Conservation (phyloP, 2,329 filamentous ascomycete species). For the Exophiala phaeomuriformis region DNA sequence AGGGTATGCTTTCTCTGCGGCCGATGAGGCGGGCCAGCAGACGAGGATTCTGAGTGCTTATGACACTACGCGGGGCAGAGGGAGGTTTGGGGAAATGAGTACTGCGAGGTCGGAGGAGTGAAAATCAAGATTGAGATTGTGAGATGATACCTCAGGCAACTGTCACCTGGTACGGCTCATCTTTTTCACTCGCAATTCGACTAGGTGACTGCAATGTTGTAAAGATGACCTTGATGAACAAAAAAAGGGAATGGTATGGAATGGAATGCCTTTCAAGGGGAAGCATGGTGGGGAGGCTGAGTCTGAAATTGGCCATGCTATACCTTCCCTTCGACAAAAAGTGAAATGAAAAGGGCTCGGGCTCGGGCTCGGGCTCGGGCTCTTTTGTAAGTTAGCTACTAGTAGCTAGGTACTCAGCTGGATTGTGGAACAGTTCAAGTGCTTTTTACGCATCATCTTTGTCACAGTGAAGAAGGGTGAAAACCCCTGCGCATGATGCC, state of each 20-base stretch:
- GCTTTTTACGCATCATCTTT: too few species aligned
- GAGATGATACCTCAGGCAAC: too few species aligned
- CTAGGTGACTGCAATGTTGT: not conserved
- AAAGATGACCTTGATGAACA: too few species aligned
- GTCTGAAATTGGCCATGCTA: too few species aligned
- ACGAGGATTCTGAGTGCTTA: constrained; percentile 93
- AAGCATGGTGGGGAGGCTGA: not conserved
- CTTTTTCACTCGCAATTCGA: not conserved
- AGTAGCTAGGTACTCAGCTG: too few species aligned
- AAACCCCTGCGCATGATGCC: too few species aligned
- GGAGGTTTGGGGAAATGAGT: constrained; percentile 91
- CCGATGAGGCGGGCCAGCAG: constrained; percentile 74
- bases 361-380: not conserved
- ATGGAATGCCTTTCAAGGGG: not conserved
- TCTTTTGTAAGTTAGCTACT: too few species aligned
- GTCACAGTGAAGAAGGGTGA: too few species aligned
- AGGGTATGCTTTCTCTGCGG: constrained; percentile 95
- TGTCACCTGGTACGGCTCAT: too few species aligned
- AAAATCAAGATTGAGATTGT: not conserved
- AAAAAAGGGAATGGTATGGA: not conserved
- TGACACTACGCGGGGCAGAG: constrained; percentile 87
- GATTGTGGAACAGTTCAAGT: too few species aligned
- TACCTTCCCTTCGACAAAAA: too few species aligned
- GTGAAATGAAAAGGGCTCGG: not conserved
- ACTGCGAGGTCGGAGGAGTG: constrained; percentile 33